A percentile compares a stretch with the other conserved stretches of the same genome.
phyloP scores from a whole-genome alignment of 768 basidiomycete genomes.

The Termitomyces sp. region DNA sequence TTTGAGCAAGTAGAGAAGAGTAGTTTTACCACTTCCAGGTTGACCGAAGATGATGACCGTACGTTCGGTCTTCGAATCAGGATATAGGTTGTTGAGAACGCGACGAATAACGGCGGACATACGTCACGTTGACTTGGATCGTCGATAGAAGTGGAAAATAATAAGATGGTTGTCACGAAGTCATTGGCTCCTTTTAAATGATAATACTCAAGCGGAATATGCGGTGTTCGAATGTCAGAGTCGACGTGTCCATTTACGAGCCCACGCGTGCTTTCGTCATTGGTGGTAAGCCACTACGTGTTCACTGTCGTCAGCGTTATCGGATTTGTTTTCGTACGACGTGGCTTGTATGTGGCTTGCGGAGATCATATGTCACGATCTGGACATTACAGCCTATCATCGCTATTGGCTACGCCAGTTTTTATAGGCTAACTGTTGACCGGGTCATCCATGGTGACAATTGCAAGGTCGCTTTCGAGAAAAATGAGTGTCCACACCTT shows the following conservation, averaged over 20 bases:
- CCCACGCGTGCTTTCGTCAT: neutral
- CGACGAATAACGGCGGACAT: constrained; percentile 3
- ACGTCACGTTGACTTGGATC: neutral
- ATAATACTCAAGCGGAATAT: neutral
- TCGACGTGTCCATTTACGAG: neutral
- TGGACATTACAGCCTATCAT: neutral
- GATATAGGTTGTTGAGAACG: constrained; percentile 16
- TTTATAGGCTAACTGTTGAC: too few species aligned
- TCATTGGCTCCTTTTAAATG: neutral
- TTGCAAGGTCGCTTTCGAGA: too few species aligned
- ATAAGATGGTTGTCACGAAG: neutral
- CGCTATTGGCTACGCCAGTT: too few species aligned
- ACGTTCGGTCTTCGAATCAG: constrained; percentile 7
- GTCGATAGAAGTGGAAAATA: neutral
- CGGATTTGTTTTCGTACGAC: neutral
- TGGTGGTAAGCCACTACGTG: neutral
- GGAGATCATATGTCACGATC: neutral
- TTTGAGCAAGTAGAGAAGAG: constrained; percentile 40
- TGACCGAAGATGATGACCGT: constrained; percentile 31
- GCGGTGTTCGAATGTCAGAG: neutral
- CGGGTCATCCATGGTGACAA: too few species aligned
- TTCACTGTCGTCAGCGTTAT: neutral
- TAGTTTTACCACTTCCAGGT: constrained; percentile 39
- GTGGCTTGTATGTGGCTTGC: neutral
- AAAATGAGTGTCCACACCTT: too few species aligned